Evolutionary conservation across 345 rosid genomes (phyloP).

Genomic region (Clarkia xantiana): DNA sequence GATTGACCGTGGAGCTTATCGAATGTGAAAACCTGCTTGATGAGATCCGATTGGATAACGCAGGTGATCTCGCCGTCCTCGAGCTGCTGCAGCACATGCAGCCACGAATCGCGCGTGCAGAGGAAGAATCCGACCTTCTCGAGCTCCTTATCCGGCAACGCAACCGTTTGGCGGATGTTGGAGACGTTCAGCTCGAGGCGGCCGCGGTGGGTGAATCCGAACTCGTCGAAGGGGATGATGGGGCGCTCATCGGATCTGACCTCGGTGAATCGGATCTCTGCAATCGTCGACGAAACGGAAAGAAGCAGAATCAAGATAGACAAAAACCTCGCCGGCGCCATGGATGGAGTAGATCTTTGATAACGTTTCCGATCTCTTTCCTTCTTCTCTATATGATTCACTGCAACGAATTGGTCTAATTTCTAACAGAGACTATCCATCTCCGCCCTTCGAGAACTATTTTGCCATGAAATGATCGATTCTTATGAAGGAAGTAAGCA

Average conservation of each 20-base stretch:
- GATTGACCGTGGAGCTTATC: slow-evolving; percentile 13
- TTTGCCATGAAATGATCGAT: no score
- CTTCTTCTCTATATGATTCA: no score
- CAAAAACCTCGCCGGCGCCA: no score
- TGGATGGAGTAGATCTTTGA: no score
- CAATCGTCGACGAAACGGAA: no score
- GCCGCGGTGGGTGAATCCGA: slow-evolving; percentile 28
- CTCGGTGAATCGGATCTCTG: slow-evolving; percentile 15
- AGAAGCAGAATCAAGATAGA: no score
- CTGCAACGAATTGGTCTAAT: no score
- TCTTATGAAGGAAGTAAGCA: no score
- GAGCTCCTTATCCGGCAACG: slow-evolving; percentile 20
- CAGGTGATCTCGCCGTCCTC: slow-evolving; percentile 10
- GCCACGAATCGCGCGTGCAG: slow-evolving; percentile 4
- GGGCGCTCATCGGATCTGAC: slow-evolving; percentile 17
- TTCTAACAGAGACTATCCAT: no score
- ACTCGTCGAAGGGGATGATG: slow-evolving; percentile 32
- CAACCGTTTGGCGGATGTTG: slow-evolving; percentile 25
- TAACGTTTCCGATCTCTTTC: no score
- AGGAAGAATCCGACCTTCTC: no score
- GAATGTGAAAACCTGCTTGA: slow-evolving; percentile 16
- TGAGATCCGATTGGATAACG: slow-evolving; percentile 22
- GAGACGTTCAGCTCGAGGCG: slow-evolving; percentile 15
- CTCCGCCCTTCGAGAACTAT: no score
- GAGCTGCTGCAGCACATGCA: slow-evolving; percentile 16